Evolutionary conservation across 1,139 yeast species (phyloP), one percentile per base, ranked within the genome.

Genomic region (Geotrichum armillariae): DNA sequence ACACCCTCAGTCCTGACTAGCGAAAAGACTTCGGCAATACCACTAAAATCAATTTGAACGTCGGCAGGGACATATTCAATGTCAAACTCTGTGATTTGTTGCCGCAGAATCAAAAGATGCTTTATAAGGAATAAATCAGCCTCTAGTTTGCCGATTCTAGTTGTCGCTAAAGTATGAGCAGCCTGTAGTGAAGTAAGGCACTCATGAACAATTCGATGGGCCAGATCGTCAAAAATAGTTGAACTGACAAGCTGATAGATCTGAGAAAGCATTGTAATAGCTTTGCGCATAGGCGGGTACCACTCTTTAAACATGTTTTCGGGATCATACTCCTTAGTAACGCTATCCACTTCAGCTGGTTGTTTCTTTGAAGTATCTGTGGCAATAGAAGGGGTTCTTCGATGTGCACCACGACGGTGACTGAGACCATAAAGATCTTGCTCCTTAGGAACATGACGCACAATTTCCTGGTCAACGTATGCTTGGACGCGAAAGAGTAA

Each of bases 171-270:
- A 1, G 65, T 70, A 57, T 77, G 79, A 6, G 86, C 87, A 60
- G 62, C 73, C 65, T 71, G 77, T 65, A 76, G 74, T 27, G 81
- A 85, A 47, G 70, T 65, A 35, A 91, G 77, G 59, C 95, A 85
- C 43, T 85, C 79, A 62, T 88, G 96, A 4, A 91, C 88, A 52
- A 89, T 82, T 50, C 85, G 81, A 64, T 90, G 96, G 0, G 97
- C 96, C 56, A 91, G 69, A 62, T 89, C 96, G 62, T 90, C 96
- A 69, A 91, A 91, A 1, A 90, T 87, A 8, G 79, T 72, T n/a
- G 71, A 60, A 57, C 84, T 83, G 22, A 91, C 78, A 58, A 90
- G 72, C 61, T 88, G 95, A 63, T 89, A 87, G 20, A 91, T 84
- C 61, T 82, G 86, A 21, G 91, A 83, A 32, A 91, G 70, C 14